These are phyloP conservation scores for Jaltomata sinuosa DNA, from an alignment of 257 asterid genomes.

Conservation along the genomic window DNA sequence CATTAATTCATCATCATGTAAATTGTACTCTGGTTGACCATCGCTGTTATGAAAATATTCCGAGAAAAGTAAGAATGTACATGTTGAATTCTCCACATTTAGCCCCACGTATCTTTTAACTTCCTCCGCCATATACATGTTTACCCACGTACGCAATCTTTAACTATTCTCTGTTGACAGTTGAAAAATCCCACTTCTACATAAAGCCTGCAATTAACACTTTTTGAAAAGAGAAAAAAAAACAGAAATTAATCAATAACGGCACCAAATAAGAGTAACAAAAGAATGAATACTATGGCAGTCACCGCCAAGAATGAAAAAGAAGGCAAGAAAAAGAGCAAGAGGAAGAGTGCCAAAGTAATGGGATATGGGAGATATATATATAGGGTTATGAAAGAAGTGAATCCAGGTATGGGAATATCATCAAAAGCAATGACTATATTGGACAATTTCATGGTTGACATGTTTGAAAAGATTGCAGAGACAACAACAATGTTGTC, in stretches of 20 bases:
- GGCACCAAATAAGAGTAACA: conserved; percentile 48
- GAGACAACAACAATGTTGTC: conserved; percentile 45
- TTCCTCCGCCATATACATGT: conserved; percentile 10
- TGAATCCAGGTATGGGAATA: conserved; percentile 68
- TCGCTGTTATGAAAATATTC: no score
- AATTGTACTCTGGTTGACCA: no score
- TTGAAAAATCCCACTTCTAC: not conserved
- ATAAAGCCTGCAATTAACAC: not conserved
- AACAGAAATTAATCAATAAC: not conserved
- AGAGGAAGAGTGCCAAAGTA: conserved; percentile 16
- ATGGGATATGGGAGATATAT: conserved; percentile 44
- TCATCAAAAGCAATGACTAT: conserved; percentile 62
- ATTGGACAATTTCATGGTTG: conserved; percentile 48
- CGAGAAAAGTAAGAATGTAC: not conserved
- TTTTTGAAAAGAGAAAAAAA: no score
- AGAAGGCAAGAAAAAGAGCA: not conserved
- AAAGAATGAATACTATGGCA: conserved; percentile 18
- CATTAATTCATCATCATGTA: not conserved
- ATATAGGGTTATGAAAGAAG: conserved; percentile 64
- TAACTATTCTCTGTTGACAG: not conserved
- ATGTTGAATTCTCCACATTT: not conserved
- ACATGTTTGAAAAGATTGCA: conserved; percentile 68
- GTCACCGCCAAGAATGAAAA: conserved; percentile 21
- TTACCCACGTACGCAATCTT: not conserved
- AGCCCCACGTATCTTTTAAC: conserved; percentile 15